These are phyloP conservation scores for Choanephora cucurbitarum DNA, from an alignment of 371 early-diverging fungal genomes.

Conservation along the genomic window DNA sequence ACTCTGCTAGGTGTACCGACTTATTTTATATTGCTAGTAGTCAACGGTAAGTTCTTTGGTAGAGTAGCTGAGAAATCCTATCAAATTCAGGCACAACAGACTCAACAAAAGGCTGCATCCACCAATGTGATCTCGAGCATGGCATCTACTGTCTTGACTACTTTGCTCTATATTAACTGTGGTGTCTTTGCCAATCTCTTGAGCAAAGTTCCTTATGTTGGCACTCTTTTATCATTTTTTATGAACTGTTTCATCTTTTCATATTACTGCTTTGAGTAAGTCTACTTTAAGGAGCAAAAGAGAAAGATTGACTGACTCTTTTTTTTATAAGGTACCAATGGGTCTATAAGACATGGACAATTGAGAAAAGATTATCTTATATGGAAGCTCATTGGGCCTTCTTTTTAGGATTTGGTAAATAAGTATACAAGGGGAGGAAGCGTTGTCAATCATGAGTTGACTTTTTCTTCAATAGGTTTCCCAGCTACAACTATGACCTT, in stretches of 20 bases:
- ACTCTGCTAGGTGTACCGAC: conserved; percentile 35
- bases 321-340: conserved; percentile 48
- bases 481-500: conserved; percentile 48
- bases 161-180: conserved; percentile 44
- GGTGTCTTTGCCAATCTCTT: conserved; percentile 36
- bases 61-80: conserved; percentile 42
- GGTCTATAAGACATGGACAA: conserved; percentile 49
- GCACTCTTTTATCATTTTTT: conserved; percentile 37
- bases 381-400: conserved; percentile 58
- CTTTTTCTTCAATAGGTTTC: conserved; percentile 23
- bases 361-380: conserved; percentile 53
- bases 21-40: conserved; percentile 34
- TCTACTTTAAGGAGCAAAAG: background rate
- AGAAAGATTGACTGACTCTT: background rate
- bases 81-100: conserved; percentile 23
- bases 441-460: too few species aligned
- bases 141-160: conserved; percentile 39
- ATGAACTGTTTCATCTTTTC: conserved; percentile 47
- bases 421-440: conserved; percentile 1
- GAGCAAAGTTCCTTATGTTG: conserved; percentile 39
- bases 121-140: conserved; percentile 21
- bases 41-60: conserved; percentile 44
- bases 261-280: conserved; percentile 52
- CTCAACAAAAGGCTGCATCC: conserved; percentile 2
- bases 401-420: conserved; percentile 56